phyloP scores from a whole-genome alignment of 768 basidiomycete species.

The Exidia glandulosa region DNA sequence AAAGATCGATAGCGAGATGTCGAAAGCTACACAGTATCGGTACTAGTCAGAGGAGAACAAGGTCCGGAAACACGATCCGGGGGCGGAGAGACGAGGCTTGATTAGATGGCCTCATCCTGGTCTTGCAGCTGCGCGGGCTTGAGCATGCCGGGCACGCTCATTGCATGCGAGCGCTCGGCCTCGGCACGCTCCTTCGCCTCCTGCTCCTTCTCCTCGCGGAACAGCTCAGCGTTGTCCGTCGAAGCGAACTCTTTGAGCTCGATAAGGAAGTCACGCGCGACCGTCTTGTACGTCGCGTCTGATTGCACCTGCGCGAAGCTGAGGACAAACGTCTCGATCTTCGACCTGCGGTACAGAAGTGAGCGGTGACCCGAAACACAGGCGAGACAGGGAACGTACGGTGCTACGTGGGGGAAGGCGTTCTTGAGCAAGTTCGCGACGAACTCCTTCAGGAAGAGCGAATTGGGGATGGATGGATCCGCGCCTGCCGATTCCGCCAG shows the following conservation, averaged over 20 bases:
- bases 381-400: constrained; percentile 12
- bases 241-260: constrained; percentile 93
- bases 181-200: constrained; percentile 23
- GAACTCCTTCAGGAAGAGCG: constrained; percentile 28
- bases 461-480: constrained; percentile 27
- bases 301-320: constrained; percentile 19
- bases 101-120: constrained; percentile 32
- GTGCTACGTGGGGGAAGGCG: constrained; percentile 34
- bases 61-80: too few species aligned
- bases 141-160: constrained; percentile 33
- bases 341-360: not conserved
- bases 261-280: constrained; percentile 93
- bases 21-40: too few species aligned
- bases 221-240: constrained; percentile 29
- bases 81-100: too few species aligned
- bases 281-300: constrained; percentile 77
- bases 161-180: constrained; percentile 29
- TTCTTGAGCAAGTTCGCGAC: constrained; percentile 27
- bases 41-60: too few species aligned
- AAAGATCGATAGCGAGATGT: too few species aligned
- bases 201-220: constrained; percentile 33
- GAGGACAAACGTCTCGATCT: not conserved
- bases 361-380: not conserved
- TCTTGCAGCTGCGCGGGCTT: constrained; percentile 30
- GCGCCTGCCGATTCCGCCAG: constrained; percentile 30